Conservation (phyloP, 2,329 filamentous ascomycete species). For the Colletotrichum neosansevieriae region DNA sequence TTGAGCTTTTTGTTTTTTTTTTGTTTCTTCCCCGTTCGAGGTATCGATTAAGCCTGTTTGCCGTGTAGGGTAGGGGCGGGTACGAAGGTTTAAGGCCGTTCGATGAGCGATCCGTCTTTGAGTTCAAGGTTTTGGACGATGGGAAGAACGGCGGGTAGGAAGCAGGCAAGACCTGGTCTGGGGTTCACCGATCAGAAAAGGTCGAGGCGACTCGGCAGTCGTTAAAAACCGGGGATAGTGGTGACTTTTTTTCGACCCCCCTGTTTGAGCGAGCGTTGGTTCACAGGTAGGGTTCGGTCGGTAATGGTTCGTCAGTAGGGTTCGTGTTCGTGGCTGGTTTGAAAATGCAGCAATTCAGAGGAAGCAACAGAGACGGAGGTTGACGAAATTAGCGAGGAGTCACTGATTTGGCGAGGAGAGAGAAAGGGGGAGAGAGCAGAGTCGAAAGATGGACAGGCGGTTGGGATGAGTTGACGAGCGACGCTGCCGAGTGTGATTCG, state of each 20-base stretch:
- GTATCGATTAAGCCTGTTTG: slow-evolving; percentile 3
- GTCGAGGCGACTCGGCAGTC: slow-evolving; percentile 29
- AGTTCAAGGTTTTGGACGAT: slow-evolving; percentile 30
- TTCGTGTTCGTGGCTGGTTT: slow-evolving; percentile 1
- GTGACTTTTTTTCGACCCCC: neutral
- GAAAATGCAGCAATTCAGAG: neutral
- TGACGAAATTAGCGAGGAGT: slow-evolving; percentile 3
- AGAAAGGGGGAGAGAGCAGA: slow-evolving; percentile 5
- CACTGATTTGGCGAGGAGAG: neutral
- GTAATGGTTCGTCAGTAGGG: slow-evolving; percentile 3
- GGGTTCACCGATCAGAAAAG: slow-evolving; percentile 35
- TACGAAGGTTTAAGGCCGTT: slow-evolving; percentile 3
- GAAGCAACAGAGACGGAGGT: neutral
- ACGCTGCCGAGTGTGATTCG: slow-evolving; percentile 35
- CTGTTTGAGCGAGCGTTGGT: slow-evolving; percentile 17
- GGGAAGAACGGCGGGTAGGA: slow-evolving; percentile 32
- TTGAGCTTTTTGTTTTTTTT: too few relatives aligned
- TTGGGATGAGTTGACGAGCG: slow-evolving; percentile 28
- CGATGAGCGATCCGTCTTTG: slow-evolving; percentile 28
- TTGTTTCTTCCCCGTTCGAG: neutral
- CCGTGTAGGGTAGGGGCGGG: slow-evolving; percentile 8
- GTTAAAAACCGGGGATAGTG: slow-evolving; percentile 26
- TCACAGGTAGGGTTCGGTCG: neutral
- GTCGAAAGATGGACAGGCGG: slow-evolving; percentile 26
- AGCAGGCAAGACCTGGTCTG: slow-evolving; percentile 35